A percentile compares a stretch with the other conserved stretches of the same genome.
Evolutionary conservation across 805 yeast species (phyloP).

Genomic region (Teunomyces stri): DNA sequence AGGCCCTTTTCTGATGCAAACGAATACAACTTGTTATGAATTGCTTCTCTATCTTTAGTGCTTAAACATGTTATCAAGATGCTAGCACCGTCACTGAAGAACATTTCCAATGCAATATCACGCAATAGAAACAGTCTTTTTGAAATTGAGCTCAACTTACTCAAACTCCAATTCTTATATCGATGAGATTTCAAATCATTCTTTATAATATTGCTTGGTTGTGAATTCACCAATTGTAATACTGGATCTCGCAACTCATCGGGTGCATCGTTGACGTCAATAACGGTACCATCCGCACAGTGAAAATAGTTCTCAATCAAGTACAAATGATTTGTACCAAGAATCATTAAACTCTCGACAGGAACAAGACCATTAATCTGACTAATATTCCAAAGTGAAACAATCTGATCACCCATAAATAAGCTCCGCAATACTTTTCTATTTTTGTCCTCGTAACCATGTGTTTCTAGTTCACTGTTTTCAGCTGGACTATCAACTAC

Average conservation of each 20-base stretch:
- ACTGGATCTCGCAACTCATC: constrained; percentile 62
- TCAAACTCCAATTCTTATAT: constrained; percentile 59
- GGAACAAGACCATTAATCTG: constrained; percentile 75
- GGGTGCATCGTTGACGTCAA: constrained; percentile 68
- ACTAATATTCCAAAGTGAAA: constrained; percentile 72
- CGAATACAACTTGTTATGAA: constrained; percentile 48
- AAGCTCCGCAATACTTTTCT: constrained; percentile 70
- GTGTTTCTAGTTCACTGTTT: constrained; percentile 6
- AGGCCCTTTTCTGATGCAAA: constrained; percentile 49
- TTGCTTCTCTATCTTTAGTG: constrained; percentile 51
- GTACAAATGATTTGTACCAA: constrained; percentile 65
- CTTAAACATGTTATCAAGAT: constrained; percentile 63
- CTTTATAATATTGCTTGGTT: constrained; percentile 27
- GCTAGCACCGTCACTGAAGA: constrained; percentile 71
- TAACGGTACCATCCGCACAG: constrained; percentile 48
- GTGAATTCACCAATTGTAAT: constrained; percentile 59
- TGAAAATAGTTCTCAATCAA: constrained; percentile 69
- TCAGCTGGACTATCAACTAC: constrained; percentile 39
- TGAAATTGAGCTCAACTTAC: constrained; percentile 59
- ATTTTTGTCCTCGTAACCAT: constrained; percentile 60
- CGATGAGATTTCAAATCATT: constrained; percentile 38
- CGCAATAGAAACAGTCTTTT: constrained; percentile 74
- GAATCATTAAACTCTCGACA: constrained; percentile 68
- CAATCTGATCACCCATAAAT: constrained; percentile 66
- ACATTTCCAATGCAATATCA: constrained; percentile 78